A percentile compares a stretch with the other conserved stretches of the same genome.
These are phyloP conservation scores for Venturia carpophila DNA, from an alignment of 2,329 filamentous ascomycete genomes.

Conservation along the genomic window DNA sequence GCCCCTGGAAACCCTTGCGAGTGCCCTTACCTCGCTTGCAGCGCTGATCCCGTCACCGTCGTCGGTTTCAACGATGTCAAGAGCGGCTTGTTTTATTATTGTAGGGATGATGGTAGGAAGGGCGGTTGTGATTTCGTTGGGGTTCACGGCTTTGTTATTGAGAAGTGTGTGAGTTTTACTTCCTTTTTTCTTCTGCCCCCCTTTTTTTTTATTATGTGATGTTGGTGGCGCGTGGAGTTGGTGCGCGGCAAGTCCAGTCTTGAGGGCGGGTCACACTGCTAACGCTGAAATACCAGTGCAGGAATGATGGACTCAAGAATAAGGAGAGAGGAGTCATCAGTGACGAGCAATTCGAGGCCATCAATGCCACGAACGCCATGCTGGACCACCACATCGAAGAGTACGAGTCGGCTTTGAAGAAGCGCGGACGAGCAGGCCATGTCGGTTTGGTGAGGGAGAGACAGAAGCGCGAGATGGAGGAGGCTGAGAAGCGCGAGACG, in stretches of 20 bases:
- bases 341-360: background rate
- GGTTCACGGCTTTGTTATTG: background rate
- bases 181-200: background rate
- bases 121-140: background rate
- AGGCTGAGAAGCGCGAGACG: background rate
- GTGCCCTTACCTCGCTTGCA: background rate
- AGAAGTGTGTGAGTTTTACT: background rate
- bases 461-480: background rate
- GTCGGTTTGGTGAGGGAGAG: background rate
- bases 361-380: constrained; percentile 2
- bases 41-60: background rate
- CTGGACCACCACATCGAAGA: background rate
- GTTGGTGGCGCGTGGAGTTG: background rate
- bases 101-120: background rate
- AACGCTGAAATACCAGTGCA: background rate
- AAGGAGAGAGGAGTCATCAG: constrained; percentile 4
- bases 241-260: background rate
- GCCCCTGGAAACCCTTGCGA: background rate
- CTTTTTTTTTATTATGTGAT: too few species aligned
- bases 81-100: background rate
- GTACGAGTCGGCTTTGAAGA: background rate
- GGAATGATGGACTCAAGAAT: background rate
- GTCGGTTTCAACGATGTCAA: background rate
- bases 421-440: background rate
- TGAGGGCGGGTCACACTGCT: background rate